phyloP scores from a whole-genome alignment of 2,329 filamentous ascomycete species.

The Phoma sp. region DNA sequence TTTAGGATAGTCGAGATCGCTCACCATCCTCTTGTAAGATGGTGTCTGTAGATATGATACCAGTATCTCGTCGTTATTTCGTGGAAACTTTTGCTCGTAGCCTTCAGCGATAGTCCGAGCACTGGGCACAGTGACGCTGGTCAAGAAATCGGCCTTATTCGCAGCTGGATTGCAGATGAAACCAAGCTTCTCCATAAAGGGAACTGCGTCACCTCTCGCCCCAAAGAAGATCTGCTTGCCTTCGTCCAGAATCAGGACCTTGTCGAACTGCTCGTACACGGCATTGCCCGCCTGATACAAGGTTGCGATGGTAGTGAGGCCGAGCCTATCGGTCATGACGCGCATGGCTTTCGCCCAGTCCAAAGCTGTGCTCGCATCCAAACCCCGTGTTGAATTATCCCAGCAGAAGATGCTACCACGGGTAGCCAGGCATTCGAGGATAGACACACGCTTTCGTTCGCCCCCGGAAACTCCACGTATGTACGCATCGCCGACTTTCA shows the following conservation, averaged over 20 bases:
- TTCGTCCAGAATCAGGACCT: constrained; percentile 72
- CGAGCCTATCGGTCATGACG: constrained; percentile 55
- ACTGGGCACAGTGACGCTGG: constrained; percentile 65
- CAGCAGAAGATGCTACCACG: background rate
- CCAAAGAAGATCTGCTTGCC: constrained; percentile 78
- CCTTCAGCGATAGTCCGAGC: constrained; percentile 8
- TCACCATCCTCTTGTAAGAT: no score
- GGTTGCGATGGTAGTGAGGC: constrained; percentile 58
- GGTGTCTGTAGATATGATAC: constrained; percentile 52
- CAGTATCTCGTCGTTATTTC: background rate
- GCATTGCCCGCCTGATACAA: constrained; percentile 54
- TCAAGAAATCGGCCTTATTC: constrained; percentile 75
- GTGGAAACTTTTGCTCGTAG: constrained; percentile 36
- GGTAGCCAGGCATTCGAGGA: constrained; percentile 54
- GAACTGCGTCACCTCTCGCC: constrained; percentile 61
- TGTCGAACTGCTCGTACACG: constrained; percentile 63
- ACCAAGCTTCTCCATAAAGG: constrained; percentile 71
- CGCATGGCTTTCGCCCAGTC: constrained; percentile 61
- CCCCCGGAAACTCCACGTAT: constrained; percentile 65
- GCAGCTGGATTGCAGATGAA: constrained; percentile 66
- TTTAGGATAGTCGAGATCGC: no score
- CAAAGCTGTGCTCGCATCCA: constrained; percentile 51
- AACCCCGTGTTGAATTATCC: constrained; percentile 32
- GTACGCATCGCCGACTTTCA: constrained; percentile 64
- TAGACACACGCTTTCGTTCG: constrained; percentile 63